Base-by-base conservation (phyloP, 2,329 filamentous ascomycete genomes). In the Talaromyces albobiverticillius region DNA sequence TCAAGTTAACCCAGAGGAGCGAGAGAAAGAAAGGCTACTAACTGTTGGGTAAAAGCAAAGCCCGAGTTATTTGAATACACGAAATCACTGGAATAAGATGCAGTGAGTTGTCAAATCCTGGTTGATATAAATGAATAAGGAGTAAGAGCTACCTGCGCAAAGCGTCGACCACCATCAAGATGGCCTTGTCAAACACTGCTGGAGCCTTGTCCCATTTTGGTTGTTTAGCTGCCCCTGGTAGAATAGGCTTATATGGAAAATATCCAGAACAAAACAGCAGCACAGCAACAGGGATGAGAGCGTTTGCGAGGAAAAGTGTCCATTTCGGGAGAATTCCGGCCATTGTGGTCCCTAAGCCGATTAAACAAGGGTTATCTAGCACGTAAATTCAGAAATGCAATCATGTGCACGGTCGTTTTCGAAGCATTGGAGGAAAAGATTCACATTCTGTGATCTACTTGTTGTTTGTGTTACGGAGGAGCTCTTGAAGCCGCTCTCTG, bases 121-220 rank as follows among this genome's bases (percentile, higher is more conserved):
- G n/a, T 20, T n/a, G n/a, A 18, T 38, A 38, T 38, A 22, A 40
- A 3, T 9, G 34, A 20, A 16, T 4, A 13, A 40, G 36, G 16
- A 5, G 36, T 40, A 20, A 22, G 10, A 50, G 31, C 56, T 79
- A 91, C 89, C 89, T 95, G 72, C 92, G 82, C 69, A 99, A 73
- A 22, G 94, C 93, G 81, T 99, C 94, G 25, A 99, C 88, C 6
- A 99, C 91, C 93, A 99, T 97, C 71, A 99, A 96, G 51, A 99
- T 79, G 51, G 97, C 78, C 65, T 87, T 91, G 71, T 97, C 85
- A 70, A 99, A 99, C 0, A 88, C 85, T 31, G 89, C 81, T 46
- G 79, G 72, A 3, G 88, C 85, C 6, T 79, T 79, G 47, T 80
- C 65, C 58, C 83, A 80, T 71, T 86, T 59, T 25, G 67, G 61